A percentile compares a stretch with the other conserved stretches of the same genome.
Evolutionary conservation across 164 flowering plant genomes (phyloP).

Genomic region (Chimonanthus praecox): DNA sequence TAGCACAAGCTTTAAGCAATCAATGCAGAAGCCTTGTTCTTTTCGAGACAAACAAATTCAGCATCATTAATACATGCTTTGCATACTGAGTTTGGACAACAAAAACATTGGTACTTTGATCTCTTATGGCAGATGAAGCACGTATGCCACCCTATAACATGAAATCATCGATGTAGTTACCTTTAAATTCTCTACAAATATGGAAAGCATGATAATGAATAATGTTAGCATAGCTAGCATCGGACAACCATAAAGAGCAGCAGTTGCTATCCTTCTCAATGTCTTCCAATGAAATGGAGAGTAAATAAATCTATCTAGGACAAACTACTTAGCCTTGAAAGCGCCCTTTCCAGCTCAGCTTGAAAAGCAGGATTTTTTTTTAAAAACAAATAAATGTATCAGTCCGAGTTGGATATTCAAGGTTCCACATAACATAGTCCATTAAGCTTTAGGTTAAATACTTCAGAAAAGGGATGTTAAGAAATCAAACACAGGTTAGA

Average conservation of each 20-base stretch:
- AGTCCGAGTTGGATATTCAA: not conserved
- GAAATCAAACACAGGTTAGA: not conserved
- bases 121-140: slow-evolving; percentile 54
- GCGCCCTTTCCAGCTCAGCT: not conserved
- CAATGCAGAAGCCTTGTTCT: slow-evolving; percentile 46
- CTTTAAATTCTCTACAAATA: not conserved
- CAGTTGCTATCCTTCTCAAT: not conserved
- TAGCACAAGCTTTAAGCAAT: slow-evolving; percentile 51
- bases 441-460: too few relatives aligned
- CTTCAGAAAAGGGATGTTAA: not conserved
- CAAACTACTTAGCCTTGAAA: not conserved
- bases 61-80: slow-evolving; percentile 30
- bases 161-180: not conserved
- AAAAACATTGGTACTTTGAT: slow-evolving; percentile 48
- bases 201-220: not conserved
- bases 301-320: not conserved
- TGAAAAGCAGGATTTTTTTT: not conserved
- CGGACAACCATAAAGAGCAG: not conserved
- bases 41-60: slow-evolving; percentile 43
- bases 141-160: slow-evolving; percentile 56
- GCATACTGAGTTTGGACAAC: slow-evolving; percentile 65
- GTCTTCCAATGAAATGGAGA: not conserved
- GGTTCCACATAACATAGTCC: not conserved
- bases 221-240: not conserved
- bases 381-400: not conserved